phyloP scores from a whole-genome alignment of 352 stramenopile species.

The Blastocystis sp. region DNA sequence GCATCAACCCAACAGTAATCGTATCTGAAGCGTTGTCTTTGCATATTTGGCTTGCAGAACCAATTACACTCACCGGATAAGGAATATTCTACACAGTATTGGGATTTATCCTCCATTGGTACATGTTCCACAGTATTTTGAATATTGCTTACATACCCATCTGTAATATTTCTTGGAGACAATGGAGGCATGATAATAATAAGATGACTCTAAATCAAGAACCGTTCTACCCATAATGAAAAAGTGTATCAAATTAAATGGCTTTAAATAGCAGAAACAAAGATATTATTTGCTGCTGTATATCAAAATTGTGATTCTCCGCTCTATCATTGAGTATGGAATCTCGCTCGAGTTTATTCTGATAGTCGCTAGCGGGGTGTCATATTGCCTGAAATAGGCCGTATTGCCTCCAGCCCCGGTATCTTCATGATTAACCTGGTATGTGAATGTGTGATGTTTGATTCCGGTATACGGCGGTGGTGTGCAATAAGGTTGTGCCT shows the following conservation, averaged over 20 bases:
- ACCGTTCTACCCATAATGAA: constrained; percentile 10
- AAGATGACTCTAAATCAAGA: not conserved
- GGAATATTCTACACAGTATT: not conserved
- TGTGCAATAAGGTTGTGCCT: constrained; percentile 30
- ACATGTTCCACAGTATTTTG: too few relatives aligned
- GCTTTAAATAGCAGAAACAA: not conserved
- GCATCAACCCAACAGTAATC: not conserved
- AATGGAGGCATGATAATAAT: not conserved
- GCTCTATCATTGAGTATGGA: constrained; percentile 47
- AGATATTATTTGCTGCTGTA: not conserved
- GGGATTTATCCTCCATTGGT: too few relatives aligned
- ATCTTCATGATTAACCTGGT: not conserved
- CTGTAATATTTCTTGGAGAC: not conserved
- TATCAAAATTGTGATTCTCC: constrained; percentile 39
- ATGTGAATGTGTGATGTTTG: constrained; percentile 30
- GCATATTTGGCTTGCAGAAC: not conserved
- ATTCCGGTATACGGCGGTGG: constrained; percentile 40
- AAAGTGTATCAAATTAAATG: not conserved
- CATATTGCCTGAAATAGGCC: constrained; percentile 38
- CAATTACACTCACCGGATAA: not conserved
- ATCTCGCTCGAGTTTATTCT: constrained; percentile 43
- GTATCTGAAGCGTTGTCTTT: not conserved
- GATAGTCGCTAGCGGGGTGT: constrained; percentile 6
- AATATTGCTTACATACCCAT: not conserved
- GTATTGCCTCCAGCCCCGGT: constrained; percentile 13